phyloP scores from a whole-genome alignment of 148 eudicot genomes.

The Limonium bicolor region DNA sequence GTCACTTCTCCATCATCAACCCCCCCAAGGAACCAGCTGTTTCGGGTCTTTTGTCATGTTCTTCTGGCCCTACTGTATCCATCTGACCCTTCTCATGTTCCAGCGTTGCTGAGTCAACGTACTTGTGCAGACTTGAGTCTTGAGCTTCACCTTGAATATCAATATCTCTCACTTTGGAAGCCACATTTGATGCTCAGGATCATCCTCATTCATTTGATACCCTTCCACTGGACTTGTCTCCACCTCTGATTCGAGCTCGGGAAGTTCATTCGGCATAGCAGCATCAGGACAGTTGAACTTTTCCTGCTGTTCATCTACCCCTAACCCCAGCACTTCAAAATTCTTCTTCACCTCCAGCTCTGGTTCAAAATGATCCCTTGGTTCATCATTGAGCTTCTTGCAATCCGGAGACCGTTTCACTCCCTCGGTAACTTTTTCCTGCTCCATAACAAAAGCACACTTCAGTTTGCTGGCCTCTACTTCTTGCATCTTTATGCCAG shows the following conservation, averaged over 20 bases:
- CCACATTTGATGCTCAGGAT: too few species aligned
- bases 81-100: conserved; percentile 8
- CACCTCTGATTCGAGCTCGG: too few species aligned
- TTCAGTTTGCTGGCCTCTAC: neutral
- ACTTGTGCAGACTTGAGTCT: conserved; percentile 10
- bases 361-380: neutral
- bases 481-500: neutral
- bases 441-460: too few species aligned
- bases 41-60: conserved; percentile 13
- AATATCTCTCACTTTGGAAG: conserved; percentile 13
- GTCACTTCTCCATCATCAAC: conserved; percentile 7
- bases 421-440: neutral
- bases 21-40: conserved; percentile 13
- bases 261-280: too few species aligned
- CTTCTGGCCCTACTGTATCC: conserved; percentile 11
- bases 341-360: neutral
- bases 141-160: conserved; percentile 10
- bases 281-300: too few species aligned
- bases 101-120: conserved; percentile 10
- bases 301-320: conserved; percentile 2
- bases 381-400: neutral
- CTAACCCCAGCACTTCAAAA: neutral
- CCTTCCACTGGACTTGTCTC: too few species aligned
- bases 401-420: neutral
- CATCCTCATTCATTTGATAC: too few species aligned